phyloP scores from a whole-genome alignment of 169 alveolate species.

The Eimeria sp. region DNA sequence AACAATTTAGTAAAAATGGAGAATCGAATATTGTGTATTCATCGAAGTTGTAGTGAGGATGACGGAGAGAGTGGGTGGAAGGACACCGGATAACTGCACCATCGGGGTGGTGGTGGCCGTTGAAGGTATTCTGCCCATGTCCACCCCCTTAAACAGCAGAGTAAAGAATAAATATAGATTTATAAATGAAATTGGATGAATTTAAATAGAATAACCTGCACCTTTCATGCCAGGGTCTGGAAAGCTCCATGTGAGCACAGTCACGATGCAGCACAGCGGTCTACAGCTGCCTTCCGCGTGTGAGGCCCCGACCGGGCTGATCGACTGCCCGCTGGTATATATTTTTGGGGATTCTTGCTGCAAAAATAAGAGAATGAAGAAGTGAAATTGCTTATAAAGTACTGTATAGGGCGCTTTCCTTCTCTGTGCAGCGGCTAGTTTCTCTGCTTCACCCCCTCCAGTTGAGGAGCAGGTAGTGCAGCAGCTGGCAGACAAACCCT shows the following conservation, averaged over 20 bases:
- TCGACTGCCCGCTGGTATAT: background rate
- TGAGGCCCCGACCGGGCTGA: background rate
- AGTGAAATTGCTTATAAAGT: background rate
- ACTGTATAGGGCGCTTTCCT: background rate
- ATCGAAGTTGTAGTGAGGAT: background rate
- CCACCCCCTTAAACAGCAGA: background rate
- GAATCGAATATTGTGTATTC: background rate
- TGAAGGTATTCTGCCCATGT: background rate
- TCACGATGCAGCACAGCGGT: constrained; percentile 1
- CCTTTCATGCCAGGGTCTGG: background rate
- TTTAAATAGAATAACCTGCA: background rate
- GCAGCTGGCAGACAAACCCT: background rate
- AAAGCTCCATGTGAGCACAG: background rate
- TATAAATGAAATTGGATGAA: background rate
- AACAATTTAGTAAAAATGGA: background rate
- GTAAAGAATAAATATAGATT: background rate
- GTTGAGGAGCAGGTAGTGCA: background rate
- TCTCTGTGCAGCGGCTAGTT: constrained; percentile 13
- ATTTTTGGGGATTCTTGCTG: background rate
- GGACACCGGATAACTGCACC: background rate
- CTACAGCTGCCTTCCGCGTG: constrained; percentile 11
- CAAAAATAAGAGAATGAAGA: background rate
- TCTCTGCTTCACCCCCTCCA: background rate
- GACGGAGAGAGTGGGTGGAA: background rate
- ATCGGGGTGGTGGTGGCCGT: background rate